A percentile compares a stretch with the other conserved stretches of the same genome.
These are phyloP conservation scores for Batkoa obscura DNA, from an alignment of 371 early-diverging fungal genomes.

Conservation along the genomic window DNA sequence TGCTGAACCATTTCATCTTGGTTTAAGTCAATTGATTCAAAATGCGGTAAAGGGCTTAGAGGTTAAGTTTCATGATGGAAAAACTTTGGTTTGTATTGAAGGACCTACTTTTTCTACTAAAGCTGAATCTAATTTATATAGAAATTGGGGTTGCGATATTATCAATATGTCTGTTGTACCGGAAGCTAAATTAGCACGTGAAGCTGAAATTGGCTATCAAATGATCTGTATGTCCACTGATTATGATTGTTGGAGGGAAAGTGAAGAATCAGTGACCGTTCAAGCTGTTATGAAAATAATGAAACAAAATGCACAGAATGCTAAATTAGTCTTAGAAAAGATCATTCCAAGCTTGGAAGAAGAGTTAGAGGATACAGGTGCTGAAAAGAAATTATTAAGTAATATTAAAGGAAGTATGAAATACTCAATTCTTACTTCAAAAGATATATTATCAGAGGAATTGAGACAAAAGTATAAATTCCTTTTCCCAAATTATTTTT, in stretches of 20 bases:
- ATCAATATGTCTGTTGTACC: constrained; percentile 96
- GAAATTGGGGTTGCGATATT: constrained; percentile 76
- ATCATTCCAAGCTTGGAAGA: constrained; percentile 54
- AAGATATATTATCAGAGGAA: no score
- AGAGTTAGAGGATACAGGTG: constrained; percentile 20
- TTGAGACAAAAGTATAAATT: no score
- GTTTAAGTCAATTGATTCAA: constrained; percentile 45
- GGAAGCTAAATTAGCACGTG: constrained; percentile 91
- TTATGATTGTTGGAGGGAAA: constrained; percentile 92
- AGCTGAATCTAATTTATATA: constrained; percentile 91
- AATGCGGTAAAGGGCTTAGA: not conserved
- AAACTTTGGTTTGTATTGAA: constrained; percentile 91
- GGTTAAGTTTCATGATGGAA: constrained; percentile 33
- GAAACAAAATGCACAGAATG: constrained; percentile 65
- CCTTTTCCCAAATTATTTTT: no score
- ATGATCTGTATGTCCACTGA: constrained; percentile 98
- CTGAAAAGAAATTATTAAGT: constrained; percentile 12
- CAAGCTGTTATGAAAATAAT: constrained; percentile 82
- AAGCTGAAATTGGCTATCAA: constrained; percentile 94
- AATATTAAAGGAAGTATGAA: constrained; percentile 52
- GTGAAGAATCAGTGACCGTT: constrained; percentile 80
- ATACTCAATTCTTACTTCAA: constrained; percentile 44
- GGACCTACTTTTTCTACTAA: constrained; percentile 93
- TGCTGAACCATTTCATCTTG: constrained; percentile 84
- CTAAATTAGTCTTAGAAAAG: constrained; percentile 55